Conservation (phyloP, 176 grass and related monocot species). For the Stipa capillata region DNA sequence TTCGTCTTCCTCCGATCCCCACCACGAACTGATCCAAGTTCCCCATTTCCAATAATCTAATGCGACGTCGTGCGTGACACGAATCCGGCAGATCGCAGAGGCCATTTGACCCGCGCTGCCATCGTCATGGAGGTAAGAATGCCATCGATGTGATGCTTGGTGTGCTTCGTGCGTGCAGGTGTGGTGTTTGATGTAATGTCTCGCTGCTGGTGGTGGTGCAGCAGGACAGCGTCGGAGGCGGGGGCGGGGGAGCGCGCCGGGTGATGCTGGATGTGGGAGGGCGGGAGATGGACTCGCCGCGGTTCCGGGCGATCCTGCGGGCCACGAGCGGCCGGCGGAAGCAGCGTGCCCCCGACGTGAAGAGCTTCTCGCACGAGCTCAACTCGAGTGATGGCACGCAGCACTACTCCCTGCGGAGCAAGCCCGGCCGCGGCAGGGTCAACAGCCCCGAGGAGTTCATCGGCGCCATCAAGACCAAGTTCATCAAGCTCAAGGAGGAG, state of each 20-base stretch:
- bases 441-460: constrained; percentile 88
- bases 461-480: constrained; percentile 53
- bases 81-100: background rate
- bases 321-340: constrained; percentile 81
- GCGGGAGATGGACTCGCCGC: constrained; percentile 78
- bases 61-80: background rate
- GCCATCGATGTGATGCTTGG: too few species aligned
- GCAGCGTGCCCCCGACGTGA: constrained; percentile 64
- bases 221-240: constrained; percentile 2
- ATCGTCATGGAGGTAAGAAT: constrained; percentile 33
- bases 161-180: background rate
- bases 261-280: constrained; percentile 36
- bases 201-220: background rate
- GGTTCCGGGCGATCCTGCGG: constrained; percentile 81
- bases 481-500: constrained; percentile 69
- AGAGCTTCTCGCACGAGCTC: constrained; percentile 94
- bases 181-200: background rate
- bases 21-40: too few species aligned
- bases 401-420: constrained; percentile 37
- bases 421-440: constrained; percentile 25
- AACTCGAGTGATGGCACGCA: constrained; percentile 36
- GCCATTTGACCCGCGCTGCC: background rate
- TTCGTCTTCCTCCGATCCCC: background rate
- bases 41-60: constrained; percentile 1
- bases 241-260: background rate